Percentiles rank a stretch among this genome's conserved stretches.
Conservation (phyloP, 768 basidiomycete genomes). For the Xerocomellus intermedius region DNA sequence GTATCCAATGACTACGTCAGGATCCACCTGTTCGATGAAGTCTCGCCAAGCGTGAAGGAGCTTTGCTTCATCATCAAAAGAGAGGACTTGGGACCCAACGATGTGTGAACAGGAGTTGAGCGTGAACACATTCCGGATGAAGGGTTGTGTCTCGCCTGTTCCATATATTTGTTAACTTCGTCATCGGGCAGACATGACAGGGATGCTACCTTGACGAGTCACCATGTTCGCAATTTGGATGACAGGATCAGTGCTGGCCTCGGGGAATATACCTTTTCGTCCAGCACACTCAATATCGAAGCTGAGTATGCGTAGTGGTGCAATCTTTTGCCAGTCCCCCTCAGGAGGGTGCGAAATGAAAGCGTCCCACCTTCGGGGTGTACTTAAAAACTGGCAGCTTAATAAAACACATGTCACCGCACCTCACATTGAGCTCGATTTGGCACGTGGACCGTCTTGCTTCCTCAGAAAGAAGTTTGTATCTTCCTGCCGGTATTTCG, state of each 20-base stretch:
- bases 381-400: conserved; percentile 2
- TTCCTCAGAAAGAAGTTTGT: conserved; percentile 55
- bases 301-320: conserved; percentile 90
- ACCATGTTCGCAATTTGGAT: conserved; percentile 99
- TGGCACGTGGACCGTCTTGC: conserved; percentile 81
- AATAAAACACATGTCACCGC: conserved; percentile 18
- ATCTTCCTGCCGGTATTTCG: conserved; percentile 83
- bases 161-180: conserved; percentile 2
- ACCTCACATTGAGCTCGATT: conserved; percentile 81
- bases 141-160: conserved; percentile 86
- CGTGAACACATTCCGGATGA: conserved; percentile 95
- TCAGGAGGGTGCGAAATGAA: conserved; percentile 92
- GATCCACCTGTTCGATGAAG: conserved; percentile 87
- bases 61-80: conserved; percentile 69
- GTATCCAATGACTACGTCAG: conserved; percentile 95
- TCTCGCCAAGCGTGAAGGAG: conserved; percentile 86
- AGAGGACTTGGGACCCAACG: conserved; percentile 94
- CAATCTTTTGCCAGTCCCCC: conserved; percentile 87
- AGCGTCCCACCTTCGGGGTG: conserved; percentile 60
- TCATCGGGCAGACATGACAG: background rate
- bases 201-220: conserved; percentile 78
- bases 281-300: conserved; percentile 99
- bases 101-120: conserved; percentile 93
- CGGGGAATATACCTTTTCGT: conserved; percentile 95
- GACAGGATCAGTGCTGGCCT: conserved; percentile 85